Base-by-base conservation (phyloP, 2,329 filamentous ascomycete species). In the Venturia aucupariae region DNA sequence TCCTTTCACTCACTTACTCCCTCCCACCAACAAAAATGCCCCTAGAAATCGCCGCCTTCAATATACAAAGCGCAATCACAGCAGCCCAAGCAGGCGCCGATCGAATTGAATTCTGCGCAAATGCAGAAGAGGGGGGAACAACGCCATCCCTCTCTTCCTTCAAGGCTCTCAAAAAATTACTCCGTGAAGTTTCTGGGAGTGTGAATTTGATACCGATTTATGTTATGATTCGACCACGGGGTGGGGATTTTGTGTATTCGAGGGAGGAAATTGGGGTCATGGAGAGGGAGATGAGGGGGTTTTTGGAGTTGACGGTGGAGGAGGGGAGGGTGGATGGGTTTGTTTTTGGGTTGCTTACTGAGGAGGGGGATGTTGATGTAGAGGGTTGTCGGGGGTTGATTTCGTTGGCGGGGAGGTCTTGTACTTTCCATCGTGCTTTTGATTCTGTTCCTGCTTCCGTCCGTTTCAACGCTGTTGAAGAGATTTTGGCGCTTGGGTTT, bases 151-250 rank as follows among this genome's bases (percentile, higher is more conserved):
- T 32, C 1, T 2, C 32, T 5, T 4, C 6, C 24, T 55, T 64
- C 22, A 17, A 22, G 2, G 2, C 19, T n/a, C n/a, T 63, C 32
- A 60, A 44, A 60, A 17, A 32, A 35, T 4, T 1, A 6, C 19
- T 35, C 30, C 51, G 46, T 11, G 15, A 8, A 2, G 11, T 51
- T 2, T 22, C 46, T 22, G 22, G 46, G 1, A 27, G 11, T 2
- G 46, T 22, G 11, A 27, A 3, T 27, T 11, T 15, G 27, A 75
- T 78, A 55, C 80, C 81, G 0, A 72, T 84, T 22, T 77, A 80
- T 66, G 73, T 81, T 39, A 84, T 85, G 81, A 79, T 84, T 64
- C 76, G 82, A 1, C 80, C 82, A 0, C 77, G 80, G 10, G 74
- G 74, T 1, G 76, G 78, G 0, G 65, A 76, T 64, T 84, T 84